These are phyloP conservation scores for Trichocladium uniseriatum DNA, from an alignment of 495 filamentous ascomycete species.

Conservation along the genomic window DNA sequence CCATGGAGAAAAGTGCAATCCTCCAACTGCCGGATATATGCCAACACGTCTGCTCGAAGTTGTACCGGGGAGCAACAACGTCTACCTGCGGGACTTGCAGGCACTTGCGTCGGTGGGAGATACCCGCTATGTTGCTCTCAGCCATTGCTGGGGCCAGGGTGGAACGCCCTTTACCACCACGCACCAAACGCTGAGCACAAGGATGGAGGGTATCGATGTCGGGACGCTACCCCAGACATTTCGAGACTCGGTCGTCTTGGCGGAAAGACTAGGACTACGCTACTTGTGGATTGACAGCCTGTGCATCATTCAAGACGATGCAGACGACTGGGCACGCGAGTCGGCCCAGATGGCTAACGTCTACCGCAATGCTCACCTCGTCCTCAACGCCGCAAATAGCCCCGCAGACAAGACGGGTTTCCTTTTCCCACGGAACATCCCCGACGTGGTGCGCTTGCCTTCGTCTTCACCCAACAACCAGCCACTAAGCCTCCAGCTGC, in stretches of 20 bases:
- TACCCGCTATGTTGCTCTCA: conserved; percentile 19
- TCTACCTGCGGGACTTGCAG: too few relatives aligned
- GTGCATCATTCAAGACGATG: conserved; percentile 37
- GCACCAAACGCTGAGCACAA: background rate
- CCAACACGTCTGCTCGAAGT: too few relatives aligned
- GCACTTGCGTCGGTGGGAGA: too few relatives aligned
- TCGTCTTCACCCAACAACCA: too few relatives aligned
- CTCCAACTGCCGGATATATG: too few relatives aligned
- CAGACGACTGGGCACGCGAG: conserved; percentile 30
- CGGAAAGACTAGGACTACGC: conserved; percentile 20
- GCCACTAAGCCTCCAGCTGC: too few relatives aligned
- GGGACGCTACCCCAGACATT: conserved; percentile 18
- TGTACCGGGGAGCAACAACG: too few relatives aligned
- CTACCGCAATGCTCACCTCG: conserved; percentile 31
- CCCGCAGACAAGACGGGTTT: too few relatives aligned
- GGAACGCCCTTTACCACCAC: conserved; percentile 13
- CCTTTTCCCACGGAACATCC: too few relatives aligned
- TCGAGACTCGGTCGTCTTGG: conserved; percentile 12
- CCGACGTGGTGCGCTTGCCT: too few relatives aligned
- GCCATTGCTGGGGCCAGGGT: conserved; percentile 22
- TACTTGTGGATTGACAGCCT: conserved; percentile 42
- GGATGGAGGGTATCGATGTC: conserved; percentile 14
- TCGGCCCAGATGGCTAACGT: conserved; percentile 30
- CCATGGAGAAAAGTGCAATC: too few relatives aligned
- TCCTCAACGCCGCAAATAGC: too few relatives aligned